Evolutionary conservation across 31 red algal genomes (phyloP).

Genomic region (Pterothamnion heteromorphum): DNA sequence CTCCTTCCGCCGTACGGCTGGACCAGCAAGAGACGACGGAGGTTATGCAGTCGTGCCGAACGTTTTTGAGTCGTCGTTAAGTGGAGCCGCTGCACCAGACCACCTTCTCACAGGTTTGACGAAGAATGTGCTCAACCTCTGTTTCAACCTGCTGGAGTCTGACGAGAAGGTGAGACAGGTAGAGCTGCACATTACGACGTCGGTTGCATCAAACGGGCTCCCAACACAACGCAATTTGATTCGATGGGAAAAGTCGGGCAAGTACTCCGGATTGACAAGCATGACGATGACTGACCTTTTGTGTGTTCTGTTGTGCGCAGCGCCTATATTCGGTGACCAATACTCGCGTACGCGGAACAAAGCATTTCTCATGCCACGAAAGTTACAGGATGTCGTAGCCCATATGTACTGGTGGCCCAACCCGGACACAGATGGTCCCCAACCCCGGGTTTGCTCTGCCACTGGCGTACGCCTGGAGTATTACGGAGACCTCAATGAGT

Average conservation of each 20-base stretch:
- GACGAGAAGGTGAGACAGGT: not conserved
- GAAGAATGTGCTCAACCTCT: conserved; percentile 17
- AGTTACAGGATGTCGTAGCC: not conserved
- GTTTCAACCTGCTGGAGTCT: not conserved
- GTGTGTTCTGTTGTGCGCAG: not conserved
- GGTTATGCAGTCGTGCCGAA: not conserved
- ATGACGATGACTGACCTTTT: too few relatives aligned
- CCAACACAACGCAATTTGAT: not conserved
- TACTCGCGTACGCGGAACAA: not conserved
- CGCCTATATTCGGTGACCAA: not conserved
- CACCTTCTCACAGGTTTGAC: not conserved
- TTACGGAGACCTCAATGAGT: too few relatives aligned
- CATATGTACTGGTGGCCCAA: not conserved
- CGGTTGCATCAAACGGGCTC: not conserved
- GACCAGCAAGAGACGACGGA: not conserved
- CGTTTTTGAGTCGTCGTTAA: not conserved
- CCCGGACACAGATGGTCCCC: not conserved
- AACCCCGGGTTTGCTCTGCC: not conserved
- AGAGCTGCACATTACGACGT: not conserved
- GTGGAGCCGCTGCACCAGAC: not conserved
- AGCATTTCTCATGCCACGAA: not conserved
- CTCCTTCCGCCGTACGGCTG: not conserved
- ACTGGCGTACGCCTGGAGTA: not conserved
- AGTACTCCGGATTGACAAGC: not conserved
- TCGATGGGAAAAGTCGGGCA: not conserved